Percentiles rank a stretch among this genome's conserved stretches.
Evolutionary conservation across 2,329 filamentous ascomycete genomes (phyloP).

Genomic region (Verticillium klebahnii): DNA sequence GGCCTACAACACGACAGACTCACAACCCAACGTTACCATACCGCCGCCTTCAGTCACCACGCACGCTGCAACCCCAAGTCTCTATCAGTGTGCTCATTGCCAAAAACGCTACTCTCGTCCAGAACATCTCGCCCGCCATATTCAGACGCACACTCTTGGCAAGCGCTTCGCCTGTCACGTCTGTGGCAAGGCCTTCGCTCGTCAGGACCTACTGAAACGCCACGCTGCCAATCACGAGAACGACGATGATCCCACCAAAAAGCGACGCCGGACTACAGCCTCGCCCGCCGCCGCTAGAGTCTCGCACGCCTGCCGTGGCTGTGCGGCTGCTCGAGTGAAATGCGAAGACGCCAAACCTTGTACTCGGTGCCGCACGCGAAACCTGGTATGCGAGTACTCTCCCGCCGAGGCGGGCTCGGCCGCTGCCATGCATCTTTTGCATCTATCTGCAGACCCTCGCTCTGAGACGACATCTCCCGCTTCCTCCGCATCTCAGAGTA

Average conservation of each 20-base stretch:
- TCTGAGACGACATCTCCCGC: slow-evolving; percentile 5
- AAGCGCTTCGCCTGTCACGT: slow-evolving; percentile 45
- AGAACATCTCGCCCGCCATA: slow-evolving; percentile 48
- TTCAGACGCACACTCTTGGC: slow-evolving; percentile 45
- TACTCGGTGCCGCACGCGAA: slow-evolving; percentile 42
- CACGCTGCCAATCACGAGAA: slow-evolving; percentile 48
- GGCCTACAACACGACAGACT: not conserved
- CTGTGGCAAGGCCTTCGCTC: slow-evolving; percentile 49
- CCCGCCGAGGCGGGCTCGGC: slow-evolving; percentile 31
- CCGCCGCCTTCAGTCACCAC: not conserved
- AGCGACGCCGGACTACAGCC: slow-evolving; percentile 38
- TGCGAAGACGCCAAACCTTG: slow-evolving; percentile 53
- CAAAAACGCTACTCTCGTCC: slow-evolving; percentile 47
- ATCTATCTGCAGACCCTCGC: slow-evolving; percentile 33
- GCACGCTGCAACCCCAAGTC: slow-evolving; percentile 17
- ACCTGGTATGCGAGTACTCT: slow-evolving; percentile 38
- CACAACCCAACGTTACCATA: slow-evolving; percentile 5
- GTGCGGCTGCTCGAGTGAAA: slow-evolving; percentile 48
- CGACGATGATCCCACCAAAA: slow-evolving; percentile 38
- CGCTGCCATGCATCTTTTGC: slow-evolving; percentile 37
- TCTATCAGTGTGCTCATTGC: slow-evolving; percentile 48
- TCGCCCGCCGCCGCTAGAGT: slow-evolving; percentile 44
- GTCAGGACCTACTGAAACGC: slow-evolving; percentile 48
- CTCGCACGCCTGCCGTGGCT: slow-evolving; percentile 47
- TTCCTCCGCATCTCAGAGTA: slow-evolving; percentile 2